These are phyloP conservation scores for Trichosporon asahii DNA, from an alignment of 1,284 basidiomycete species.

Conservation along the genomic window DNA sequence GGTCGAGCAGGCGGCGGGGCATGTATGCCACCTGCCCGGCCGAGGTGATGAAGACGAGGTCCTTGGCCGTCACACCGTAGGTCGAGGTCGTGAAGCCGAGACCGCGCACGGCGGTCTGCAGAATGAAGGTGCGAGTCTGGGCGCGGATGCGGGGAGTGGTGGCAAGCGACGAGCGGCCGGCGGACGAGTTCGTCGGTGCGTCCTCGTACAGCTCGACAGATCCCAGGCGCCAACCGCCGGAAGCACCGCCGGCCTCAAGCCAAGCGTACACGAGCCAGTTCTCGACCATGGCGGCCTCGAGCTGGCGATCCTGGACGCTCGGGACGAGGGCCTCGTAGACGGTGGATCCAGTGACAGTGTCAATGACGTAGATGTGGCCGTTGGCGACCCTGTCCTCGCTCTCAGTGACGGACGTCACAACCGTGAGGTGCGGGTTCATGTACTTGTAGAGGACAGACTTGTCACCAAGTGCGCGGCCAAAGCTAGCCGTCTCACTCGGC, in stretches of 20 bases:
- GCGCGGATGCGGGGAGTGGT: constrained; percentile 57
- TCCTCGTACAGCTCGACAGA: constrained; percentile 87
- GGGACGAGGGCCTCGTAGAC: constrained; percentile 60
- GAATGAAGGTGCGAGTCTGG: constrained; percentile 68
- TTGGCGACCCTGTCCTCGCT: constrained; percentile 23
- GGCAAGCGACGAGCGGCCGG: constrained; percentile 67
- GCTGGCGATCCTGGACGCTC: constrained; percentile 45
- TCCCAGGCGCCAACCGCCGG: constrained; percentile 68
- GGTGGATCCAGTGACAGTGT: constrained; percentile 71
- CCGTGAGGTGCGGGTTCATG: constrained; percentile 75
- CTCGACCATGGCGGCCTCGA: constrained; percentile 71
- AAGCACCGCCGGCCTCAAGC: constrained; percentile 30
- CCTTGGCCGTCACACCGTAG: constrained; percentile 81
- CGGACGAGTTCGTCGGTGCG: constrained; percentile 62
- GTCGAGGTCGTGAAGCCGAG: constrained; percentile 74
- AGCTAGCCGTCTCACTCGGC: constrained; percentile 63
- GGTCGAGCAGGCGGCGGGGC: constrained; percentile 73
- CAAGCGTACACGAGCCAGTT: constrained; percentile 91
- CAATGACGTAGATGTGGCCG: constrained; percentile 69
- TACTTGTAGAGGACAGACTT: constrained; percentile 91
- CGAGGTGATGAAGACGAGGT: constrained; percentile 76
- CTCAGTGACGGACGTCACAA: constrained; percentile 60
- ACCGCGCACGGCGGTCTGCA: constrained; percentile 66
- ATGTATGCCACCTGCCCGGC: constrained; percentile 72
- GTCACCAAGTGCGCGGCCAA: constrained; percentile 81